Conservation (phyloP, 768 basidiomycete species). For the Suillus alpinus region DNA sequence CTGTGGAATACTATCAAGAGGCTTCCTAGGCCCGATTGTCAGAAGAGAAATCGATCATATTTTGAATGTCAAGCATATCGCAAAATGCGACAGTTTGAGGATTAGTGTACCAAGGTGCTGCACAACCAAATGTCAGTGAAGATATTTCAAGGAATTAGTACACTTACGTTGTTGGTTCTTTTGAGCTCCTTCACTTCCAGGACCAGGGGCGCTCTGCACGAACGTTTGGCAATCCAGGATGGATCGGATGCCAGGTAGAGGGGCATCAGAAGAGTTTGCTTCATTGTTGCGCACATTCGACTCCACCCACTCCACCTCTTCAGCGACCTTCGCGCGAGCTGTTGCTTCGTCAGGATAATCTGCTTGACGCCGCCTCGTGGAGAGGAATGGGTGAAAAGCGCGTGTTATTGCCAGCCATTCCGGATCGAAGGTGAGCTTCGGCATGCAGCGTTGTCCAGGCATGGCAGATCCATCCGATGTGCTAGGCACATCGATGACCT, state of each 20-base stretch:
- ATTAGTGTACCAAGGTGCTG: slow-evolving; percentile 79
- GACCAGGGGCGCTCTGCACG: slow-evolving; percentile 59
- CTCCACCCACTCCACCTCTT: slow-evolving; percentile 67
- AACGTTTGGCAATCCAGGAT: slow-evolving; percentile 67
- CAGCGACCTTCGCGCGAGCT: slow-evolving; percentile 48
- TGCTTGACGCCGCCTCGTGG: slow-evolving; percentile 45
- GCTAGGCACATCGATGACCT: slow-evolving; percentile 69
- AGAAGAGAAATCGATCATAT: slow-evolving; percentile 52
- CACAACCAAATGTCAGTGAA: slow-evolving; percentile 3
- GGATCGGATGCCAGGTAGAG: slow-evolving; percentile 23
- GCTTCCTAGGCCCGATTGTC: neutral
- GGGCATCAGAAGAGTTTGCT: slow-evolving; percentile 10
- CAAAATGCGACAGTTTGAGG: slow-evolving; percentile 90
- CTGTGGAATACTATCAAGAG: neutral
- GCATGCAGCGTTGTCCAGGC: slow-evolving; percentile 15
- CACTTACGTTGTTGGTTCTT: slow-evolving; percentile 40
- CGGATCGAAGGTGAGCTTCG: slow-evolving; percentile 68
- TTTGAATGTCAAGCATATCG: slow-evolving; percentile 71
- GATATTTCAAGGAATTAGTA: neutral
- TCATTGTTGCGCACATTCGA: slow-evolving; percentile 44
- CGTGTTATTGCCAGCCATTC: slow-evolving; percentile 94
- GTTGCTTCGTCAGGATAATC: slow-evolving; percentile 59
- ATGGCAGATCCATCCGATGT: slow-evolving; percentile 12
- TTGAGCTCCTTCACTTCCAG: slow-evolving; percentile 36
- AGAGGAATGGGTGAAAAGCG: slow-evolving; percentile 80